Percentiles rank a stretch among this genome's conserved stretches.
phyloP scores from a whole-genome alignment of 768 basidiomycete genomes.

The Holtermanniella nyarrowii region DNA sequence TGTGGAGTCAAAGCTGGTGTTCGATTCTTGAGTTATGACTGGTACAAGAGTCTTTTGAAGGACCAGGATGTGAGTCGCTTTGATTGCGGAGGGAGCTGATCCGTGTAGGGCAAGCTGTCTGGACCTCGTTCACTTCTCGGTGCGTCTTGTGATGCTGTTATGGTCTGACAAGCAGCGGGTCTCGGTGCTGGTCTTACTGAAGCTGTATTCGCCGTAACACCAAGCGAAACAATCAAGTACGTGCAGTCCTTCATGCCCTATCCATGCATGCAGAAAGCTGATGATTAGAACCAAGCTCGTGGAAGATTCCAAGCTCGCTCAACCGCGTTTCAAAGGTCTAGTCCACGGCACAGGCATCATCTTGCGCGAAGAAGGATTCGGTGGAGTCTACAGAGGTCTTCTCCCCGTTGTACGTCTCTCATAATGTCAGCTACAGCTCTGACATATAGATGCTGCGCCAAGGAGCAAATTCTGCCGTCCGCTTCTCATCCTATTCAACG shows the following conservation, averaged over 20 bases:
- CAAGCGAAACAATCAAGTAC: constrained; percentile 96
- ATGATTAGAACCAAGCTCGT: constrained; percentile 80
- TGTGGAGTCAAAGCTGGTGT: constrained; percentile 93
- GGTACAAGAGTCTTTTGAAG: constrained; percentile 72
- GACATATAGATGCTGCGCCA: constrained; percentile 78
- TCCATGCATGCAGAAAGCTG: neutral
- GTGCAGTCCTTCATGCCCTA: constrained; percentile 28
- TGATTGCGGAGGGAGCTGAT: neutral
- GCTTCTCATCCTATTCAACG: constrained; percentile 90
- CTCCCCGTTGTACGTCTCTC: constrained; percentile 70
- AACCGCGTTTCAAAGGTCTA: constrained; percentile 76
- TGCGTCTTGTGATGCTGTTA: constrained; percentile 36
- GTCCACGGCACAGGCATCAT: constrained; percentile 74
- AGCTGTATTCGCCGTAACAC: constrained; percentile 88
- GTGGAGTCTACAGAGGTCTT: constrained; percentile 68
- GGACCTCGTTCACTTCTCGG: constrained; percentile 75
- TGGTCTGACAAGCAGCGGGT: constrained; percentile 36
- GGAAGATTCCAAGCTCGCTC: constrained; percentile 76
- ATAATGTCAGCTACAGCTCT: neutral
- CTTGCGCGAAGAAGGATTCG: constrained; percentile 69
- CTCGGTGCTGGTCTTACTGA: constrained; percentile 75
- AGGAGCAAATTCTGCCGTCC: constrained; percentile 91
- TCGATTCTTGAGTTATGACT: constrained; percentile 86
- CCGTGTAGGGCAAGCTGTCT: constrained; percentile 71
- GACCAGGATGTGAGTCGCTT: constrained; percentile 59